These are phyloP conservation scores for Cryphonectria parasitica DNA, from an alignment of 2,329 filamentous ascomycete genomes.

Conservation along the genomic window DNA sequence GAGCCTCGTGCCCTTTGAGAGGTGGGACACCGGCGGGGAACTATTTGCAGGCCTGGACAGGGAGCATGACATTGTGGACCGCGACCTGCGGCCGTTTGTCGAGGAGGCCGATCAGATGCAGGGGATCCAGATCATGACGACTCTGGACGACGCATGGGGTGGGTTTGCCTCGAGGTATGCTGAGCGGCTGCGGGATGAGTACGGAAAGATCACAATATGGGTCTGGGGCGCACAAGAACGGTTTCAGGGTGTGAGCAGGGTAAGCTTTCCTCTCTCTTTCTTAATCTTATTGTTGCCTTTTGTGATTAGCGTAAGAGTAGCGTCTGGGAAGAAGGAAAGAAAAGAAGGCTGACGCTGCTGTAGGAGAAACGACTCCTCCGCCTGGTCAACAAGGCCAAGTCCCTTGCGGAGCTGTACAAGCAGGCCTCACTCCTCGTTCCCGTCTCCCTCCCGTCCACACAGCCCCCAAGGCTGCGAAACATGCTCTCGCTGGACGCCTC, in stretches of 20 bases:
- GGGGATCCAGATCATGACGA: conserved; percentile 77
- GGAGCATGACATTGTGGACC: conserved; percentile 84
- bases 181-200: conserved; percentile 84
- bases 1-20: conserved; percentile 79
- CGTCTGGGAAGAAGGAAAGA: neutral
- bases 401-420: conserved; percentile 68
- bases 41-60: conserved; percentile 74
- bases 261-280: conserved; percentile 37
- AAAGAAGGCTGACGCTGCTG: neutral
- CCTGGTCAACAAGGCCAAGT: conserved; percentile 74
- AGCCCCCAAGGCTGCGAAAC: conserved; percentile 47
- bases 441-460: conserved; percentile 61
- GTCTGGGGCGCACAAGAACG: conserved; percentile 79
- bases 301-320: too few relatives aligned
- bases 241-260: conserved; percentile 55
- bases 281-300: too few relatives aligned
- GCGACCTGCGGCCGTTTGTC: conserved; percentile 84
- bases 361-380: conserved; percentile 67
- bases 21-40: conserved; percentile 73
- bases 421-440: conserved; percentile 81
- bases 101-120: conserved; percentile 95
- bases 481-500: conserved; percentile 63
- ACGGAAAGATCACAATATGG: conserved; percentile 85
- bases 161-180: conserved; percentile 75
- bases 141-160: conserved; percentile 79